Base-by-base conservation (phyloP, 805 yeast genomes). In the Zygotorulaspora danielsina region DNA sequence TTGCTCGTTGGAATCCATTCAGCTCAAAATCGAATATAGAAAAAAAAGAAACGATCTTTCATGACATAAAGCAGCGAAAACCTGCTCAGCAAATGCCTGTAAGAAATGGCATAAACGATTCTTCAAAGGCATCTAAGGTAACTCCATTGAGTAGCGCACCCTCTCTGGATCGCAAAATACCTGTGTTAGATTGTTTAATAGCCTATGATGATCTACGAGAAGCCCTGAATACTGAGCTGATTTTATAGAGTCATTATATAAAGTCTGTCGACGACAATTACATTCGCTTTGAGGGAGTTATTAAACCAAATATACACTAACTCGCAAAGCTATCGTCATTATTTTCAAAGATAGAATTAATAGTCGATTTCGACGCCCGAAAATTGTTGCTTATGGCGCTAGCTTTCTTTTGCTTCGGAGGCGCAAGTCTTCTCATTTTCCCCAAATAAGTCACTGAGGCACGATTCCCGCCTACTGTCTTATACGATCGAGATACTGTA, bases 391-490 rank as follows among this genome's bases (percentile, higher is more conserved):
- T 13, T 4, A 20, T 13, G 16, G 32, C 32, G 20, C 39, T 22
- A 7, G 17, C 36, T 25, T 17, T 35, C 32, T 33, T 40, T 37
- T 27, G 40, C 35, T 50, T 48, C 3, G 61, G 63, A 2, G 64
- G 59, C 16, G 47, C 54, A 2, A 61, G 46, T 37, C 55, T 56
- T 42, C 63, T 58, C 19, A 59, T 56, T 31, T 59, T 59, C 8
- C 80, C 74, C 53, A 76, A 55, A 39, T 72, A 73, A 32, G 81
- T 72, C 46, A 83, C 72, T 6, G 83, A 75, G 1, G 83, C 76
- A 44, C 69, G 73, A 4, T 75, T 64, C 6, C 81, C 75, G 1
- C 77, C 68, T 1, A 76, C 80, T 8, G 72, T 69, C 54, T 70
- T 78, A 51, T 76, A 75, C 19, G 72, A 69, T 22, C 73, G 73